These are phyloP conservation scores for Botryotinia globosa DNA, from an alignment of 2,329 filamentous ascomycete genomes.

Conservation along the genomic window DNA sequence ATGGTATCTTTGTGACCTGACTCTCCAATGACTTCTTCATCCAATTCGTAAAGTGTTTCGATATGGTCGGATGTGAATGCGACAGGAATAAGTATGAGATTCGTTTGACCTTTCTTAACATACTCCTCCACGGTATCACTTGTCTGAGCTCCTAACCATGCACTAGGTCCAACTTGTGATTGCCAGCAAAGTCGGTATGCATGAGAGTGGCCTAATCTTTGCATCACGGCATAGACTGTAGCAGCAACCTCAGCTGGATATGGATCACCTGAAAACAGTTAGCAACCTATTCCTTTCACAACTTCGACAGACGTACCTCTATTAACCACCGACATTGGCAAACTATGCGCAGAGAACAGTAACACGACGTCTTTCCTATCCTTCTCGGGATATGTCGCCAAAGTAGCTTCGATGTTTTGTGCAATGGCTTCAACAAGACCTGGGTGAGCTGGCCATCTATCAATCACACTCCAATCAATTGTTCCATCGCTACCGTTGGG, in stretches of 20 bases:
- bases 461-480: slow-evolving; percentile 96
- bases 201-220: slow-evolving; percentile 81
- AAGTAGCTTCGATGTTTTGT: slow-evolving; percentile 81
- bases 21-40: slow-evolving; percentile 92
- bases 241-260: slow-evolving; percentile 95
- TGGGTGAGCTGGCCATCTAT: slow-evolving; percentile 90
- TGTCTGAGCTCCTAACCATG: slow-evolving; percentile 95
- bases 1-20: slow-evolving; percentile 73
- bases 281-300: slow-evolving; percentile 16
- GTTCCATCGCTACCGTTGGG: slow-evolving; percentile 55
- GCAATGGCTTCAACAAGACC: slow-evolving; percentile 91
- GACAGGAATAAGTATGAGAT: slow-evolving; percentile 88
- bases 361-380: slow-evolving; percentile 77
- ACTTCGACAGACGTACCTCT: slow-evolving; percentile 54
- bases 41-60: slow-evolving; percentile 91
- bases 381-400: slow-evolving; percentile 80
- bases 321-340: slow-evolving; percentile 98
- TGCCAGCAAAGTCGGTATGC: slow-evolving; percentile 96
- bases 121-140: slow-evolving; percentile 84
- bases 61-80: slow-evolving; percentile 99
- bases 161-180: slow-evolving; percentile 91
- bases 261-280: slow-evolving; percentile 64
- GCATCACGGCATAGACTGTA: slow-evolving; percentile 96
- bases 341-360: slow-evolving; percentile 90
- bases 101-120: slow-evolving; percentile 85